Evolutionary conservation across 306 rosid species (phyloP).

Genomic region (Prunus padus): DNA sequence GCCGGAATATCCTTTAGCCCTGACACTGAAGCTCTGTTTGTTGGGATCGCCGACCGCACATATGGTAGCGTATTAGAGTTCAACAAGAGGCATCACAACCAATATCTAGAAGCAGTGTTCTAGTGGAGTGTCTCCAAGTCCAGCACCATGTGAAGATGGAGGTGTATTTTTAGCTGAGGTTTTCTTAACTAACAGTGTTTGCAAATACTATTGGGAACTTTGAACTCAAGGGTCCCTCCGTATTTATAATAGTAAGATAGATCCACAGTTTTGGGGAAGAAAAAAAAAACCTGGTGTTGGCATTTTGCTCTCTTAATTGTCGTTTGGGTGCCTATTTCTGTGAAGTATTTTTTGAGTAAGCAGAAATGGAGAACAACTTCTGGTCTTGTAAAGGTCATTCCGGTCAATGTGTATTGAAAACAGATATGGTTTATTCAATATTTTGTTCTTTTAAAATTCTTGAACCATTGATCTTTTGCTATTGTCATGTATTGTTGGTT

Average conservation of each 20-base stretch:
- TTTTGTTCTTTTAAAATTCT: neutral
- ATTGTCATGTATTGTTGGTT: neutral
- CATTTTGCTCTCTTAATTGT: neutral
- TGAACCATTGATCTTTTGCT: neutral
- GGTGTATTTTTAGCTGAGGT: slow-evolving; percentile 1
- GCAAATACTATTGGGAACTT: neutral
- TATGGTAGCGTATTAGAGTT: slow-evolving; percentile 88
- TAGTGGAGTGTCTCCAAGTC: slow-evolving; percentile 14
- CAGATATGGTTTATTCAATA: neutral
- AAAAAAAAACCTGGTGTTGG: neutral
- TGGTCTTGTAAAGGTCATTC: neutral
- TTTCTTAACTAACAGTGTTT: neutral
- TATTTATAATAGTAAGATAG: neutral
- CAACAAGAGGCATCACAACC: slow-evolving; percentile 43
- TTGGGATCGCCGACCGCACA: slow-evolving; percentile 79
- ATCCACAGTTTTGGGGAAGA: neutral
- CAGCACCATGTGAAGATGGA: neutral
- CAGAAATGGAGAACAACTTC: slow-evolving; percentile 4
- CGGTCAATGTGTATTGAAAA: neutral
- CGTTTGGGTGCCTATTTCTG: neutral
- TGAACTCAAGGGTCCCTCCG: too few relatives aligned
- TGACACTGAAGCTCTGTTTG: slow-evolving; percentile 70
- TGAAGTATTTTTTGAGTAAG: neutral
- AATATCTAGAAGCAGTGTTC: slow-evolving; percentile 46
- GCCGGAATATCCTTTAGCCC: slow-evolving; percentile 93